Percentiles rank a stretch among this genome's conserved stretches.
Conservation (phyloP, 202 grass and related monocot species). For the Musa balbisiana region DNA sequence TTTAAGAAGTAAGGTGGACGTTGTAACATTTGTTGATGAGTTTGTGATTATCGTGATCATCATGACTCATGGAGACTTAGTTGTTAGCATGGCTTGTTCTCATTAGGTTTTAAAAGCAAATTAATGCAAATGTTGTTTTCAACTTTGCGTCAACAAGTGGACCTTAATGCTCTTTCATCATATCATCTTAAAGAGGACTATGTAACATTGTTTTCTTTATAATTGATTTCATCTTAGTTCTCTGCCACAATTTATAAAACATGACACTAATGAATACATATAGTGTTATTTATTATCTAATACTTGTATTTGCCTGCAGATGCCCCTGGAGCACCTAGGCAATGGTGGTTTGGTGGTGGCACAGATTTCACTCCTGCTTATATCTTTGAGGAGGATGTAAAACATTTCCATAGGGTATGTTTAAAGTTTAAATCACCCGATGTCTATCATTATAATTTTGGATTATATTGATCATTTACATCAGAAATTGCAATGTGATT, state of each 20-base stretch:
- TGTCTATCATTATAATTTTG: background rate
- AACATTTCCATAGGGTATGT: constrained; percentile 89
- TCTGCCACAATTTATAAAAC: background rate
- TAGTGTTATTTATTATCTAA: background rate
- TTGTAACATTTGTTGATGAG: background rate
- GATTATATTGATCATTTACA: constrained; percentile 6
- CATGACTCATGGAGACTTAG: background rate
- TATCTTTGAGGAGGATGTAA: constrained; percentile 94
- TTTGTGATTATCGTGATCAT: background rate
- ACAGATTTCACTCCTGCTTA: constrained; percentile 96
- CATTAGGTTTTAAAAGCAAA: background rate
- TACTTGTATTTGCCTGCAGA: constrained; percentile 36
- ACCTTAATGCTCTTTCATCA: no score
- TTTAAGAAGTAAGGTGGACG: background rate
- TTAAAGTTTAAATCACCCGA: background rate
- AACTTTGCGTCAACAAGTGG: background rate
- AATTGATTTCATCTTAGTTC: background rate
- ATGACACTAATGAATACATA: background rate
- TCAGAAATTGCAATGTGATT: background rate
- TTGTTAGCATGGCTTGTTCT: background rate
- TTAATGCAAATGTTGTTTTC: background rate
- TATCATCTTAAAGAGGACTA: no score
- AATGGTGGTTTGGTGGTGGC: constrained; percentile 99
- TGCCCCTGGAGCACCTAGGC: constrained; percentile 70
- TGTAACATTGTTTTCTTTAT: background rate